A percentile compares a stretch with the other conserved stretches of the same genome.
Evolutionary conservation across 2,329 filamentous ascomycete species (phyloP).

Genomic region (Sporothrix luriei): DNA sequence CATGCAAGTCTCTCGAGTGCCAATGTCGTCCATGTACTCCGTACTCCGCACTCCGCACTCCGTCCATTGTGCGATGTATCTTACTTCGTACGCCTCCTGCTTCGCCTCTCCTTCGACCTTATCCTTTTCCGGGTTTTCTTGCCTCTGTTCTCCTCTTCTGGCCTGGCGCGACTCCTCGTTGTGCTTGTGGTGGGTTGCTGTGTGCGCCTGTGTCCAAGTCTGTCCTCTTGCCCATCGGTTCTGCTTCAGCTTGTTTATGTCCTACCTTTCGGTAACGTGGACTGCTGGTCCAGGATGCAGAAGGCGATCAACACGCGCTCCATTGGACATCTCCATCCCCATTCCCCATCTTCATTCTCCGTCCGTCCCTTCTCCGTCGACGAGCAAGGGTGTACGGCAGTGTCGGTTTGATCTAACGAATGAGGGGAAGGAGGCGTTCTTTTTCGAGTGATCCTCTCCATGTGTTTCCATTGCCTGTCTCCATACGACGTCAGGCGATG

Average conservation of each 20-base stretch:
- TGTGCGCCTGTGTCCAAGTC: not conserved
- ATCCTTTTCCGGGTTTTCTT: not conserved
- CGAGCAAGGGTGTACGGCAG: conserved; percentile 12
- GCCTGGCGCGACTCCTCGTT: conserved; percentile 7
- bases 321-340: not conserved
- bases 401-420: not conserved
- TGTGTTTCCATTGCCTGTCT: not conserved
- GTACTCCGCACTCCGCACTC: no score
- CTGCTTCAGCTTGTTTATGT: no score
- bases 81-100: no score
- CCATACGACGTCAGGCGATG: not conserved
- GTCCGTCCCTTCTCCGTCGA: not conserved
- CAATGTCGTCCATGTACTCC: not conserved
- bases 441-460: not conserved
- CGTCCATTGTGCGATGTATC: no score
- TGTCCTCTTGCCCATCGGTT: not conserved
- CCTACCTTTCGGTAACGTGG: conserved; percentile 10
- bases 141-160: not conserved
- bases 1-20: no score
- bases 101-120: not conserved
- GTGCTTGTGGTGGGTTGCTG: not conserved
- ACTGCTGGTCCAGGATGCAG: conserved; percentile 1
- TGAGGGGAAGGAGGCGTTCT: not conserved
- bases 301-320: not conserved
- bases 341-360: not conserved